Evolutionary conservation across 2,329 filamentous ascomycete species (phyloP).

Genomic region (Pyrenochaeta sp.): DNA sequence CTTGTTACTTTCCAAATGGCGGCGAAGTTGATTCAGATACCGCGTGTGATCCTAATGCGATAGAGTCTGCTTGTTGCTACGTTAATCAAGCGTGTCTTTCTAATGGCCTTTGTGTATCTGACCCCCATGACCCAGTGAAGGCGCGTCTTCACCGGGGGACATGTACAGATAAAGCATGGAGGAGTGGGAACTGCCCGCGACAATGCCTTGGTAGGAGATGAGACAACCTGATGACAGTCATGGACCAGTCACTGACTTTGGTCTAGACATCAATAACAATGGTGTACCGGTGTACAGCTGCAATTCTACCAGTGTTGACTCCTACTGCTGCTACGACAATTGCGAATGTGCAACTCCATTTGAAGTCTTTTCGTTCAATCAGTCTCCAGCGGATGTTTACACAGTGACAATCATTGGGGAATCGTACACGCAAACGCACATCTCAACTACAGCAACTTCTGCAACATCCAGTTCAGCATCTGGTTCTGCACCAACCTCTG

Average conservation of each 20-base stretch:
- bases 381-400: slow-evolving; percentile 25
- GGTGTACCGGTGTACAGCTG: slow-evolving; percentile 36
- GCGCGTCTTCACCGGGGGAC: slow-evolving; percentile 35
- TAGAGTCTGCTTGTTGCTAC: slow-evolving; percentile 37
- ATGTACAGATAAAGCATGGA: slow-evolving; percentile 37
- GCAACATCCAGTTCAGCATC: no score
- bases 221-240: not conserved
- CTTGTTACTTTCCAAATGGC: slow-evolving; percentile 29
- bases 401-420: slow-evolving; percentile 40
- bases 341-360: slow-evolving; percentile 31
- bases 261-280: slow-evolving; percentile 28
- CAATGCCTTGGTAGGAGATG: slow-evolving; percentile 26
- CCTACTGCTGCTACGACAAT: slow-evolving; percentile 39
- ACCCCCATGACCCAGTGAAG: slow-evolving; percentile 28
- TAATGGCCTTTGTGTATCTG: slow-evolving; percentile 39
- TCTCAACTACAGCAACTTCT: slow-evolving; percentile 4
- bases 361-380: slow-evolving; percentile 29
- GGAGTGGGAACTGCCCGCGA: slow-evolving; percentile 33
- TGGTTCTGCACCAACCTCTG: no score
- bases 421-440: slow-evolving; percentile 29
- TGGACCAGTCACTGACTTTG: slow-evolving; percentile 1
- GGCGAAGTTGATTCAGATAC: slow-evolving; percentile 14
- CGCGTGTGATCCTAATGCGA: slow-evolving; percentile 23
- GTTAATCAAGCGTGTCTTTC: slow-evolving; percentile 41
- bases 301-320: slow-evolving; percentile 31